Evolutionary conservation across 805 yeast genomes (phyloP).

Genomic region (Metschnikowia vanudenii): DNA sequence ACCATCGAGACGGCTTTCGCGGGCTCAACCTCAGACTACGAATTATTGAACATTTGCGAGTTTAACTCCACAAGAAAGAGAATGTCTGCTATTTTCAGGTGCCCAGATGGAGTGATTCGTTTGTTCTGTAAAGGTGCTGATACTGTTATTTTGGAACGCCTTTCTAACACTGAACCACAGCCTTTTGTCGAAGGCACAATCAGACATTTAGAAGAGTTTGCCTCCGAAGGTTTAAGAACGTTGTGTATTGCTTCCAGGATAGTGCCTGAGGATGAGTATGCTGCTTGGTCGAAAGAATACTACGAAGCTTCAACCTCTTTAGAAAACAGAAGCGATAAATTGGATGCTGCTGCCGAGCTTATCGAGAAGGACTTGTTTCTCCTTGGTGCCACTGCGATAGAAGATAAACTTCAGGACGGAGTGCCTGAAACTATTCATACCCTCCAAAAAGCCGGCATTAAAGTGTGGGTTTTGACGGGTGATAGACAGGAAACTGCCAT

Average conservation of each 20-base stretch:
- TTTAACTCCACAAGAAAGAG: conserved; percentile 96
- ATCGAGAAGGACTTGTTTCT: conserved; percentile 79
- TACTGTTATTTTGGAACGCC: conserved; percentile 87
- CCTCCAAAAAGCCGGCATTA: conserved; percentile 93
- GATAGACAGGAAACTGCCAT: conserved; percentile 99
- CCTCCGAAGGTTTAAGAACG: conserved; percentile 93
- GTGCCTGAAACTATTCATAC: conserved; percentile 97
- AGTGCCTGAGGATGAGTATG: conserved; percentile 75
- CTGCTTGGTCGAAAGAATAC: conserved; percentile 62
- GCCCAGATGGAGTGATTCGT: conserved; percentile 90
- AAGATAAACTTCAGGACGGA: conserved; percentile 95
- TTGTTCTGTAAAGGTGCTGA: conserved; percentile 97
- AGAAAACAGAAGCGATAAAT: conserved; percentile 65
- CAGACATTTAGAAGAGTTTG: conserved; percentile 91
- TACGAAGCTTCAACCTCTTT: conserved; percentile 81
- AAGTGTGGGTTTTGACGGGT: conserved; percentile 97
- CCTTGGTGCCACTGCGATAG: conserved; percentile 97
- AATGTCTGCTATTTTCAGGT: conserved; percentile 92
- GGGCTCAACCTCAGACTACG: conserved; percentile 55
- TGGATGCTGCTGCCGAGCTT: conserved; percentile 86
- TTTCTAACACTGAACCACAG: conserved; percentile 56
- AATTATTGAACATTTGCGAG: conserved; percentile 87
- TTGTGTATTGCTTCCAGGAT: conserved; percentile 87
- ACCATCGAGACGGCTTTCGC: conserved; percentile 57
- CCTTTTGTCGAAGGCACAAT: conserved; percentile 83